Evolutionary conservation across 805 yeast genomes (phyloP), one percentile per base, ranked within the genome.

Genomic region (Candida hungchunana): DNA sequence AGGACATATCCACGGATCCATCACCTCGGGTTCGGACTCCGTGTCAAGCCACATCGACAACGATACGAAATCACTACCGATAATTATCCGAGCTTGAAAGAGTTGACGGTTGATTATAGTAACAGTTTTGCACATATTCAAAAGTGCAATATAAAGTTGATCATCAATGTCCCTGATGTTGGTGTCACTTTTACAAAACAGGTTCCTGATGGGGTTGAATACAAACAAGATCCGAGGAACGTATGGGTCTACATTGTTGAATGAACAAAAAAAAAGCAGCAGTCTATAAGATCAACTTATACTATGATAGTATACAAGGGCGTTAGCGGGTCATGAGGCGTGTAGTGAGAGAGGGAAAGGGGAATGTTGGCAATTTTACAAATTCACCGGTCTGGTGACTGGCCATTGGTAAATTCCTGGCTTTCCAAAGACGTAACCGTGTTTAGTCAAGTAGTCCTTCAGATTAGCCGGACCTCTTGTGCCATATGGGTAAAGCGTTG

Each of bases 351-450:
- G n/a, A n/a, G 20, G 11, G 8, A 25, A 6, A n/a, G 20, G 20
- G 13, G 8, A 27, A 10, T 13, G 13, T 14, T 18, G 21, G 13
- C 21, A 16, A 16, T 8, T 27, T 38, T 23, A 44, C 38, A 44
- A 36, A 28, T 39, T 44, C 31, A 41, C 40, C 21, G 73, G 73
- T 32, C 75, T 75, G 16, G 88, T 79, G 46, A 83, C 76, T 25
- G 97, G 97, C 97, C 97, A 90, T 59, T 82, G 84, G 66, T 90
- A 90, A 42, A 73, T 64, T 31, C 75, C 78, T 36, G 71, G 71
- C 39, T 71, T 70, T 48, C 75, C 71, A 47, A 81, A 76, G n/a
- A 66, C 70, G 58, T 85, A 89, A 35, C 93, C 90, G 56, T 88
- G 84, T 21, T 69, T 64, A 31, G 61, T 59, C 63, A 90, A 63